Evolutionary conservation across 148 eudicot species (phyloP).

Genomic region (Vaccinium macrocarpon): DNA sequence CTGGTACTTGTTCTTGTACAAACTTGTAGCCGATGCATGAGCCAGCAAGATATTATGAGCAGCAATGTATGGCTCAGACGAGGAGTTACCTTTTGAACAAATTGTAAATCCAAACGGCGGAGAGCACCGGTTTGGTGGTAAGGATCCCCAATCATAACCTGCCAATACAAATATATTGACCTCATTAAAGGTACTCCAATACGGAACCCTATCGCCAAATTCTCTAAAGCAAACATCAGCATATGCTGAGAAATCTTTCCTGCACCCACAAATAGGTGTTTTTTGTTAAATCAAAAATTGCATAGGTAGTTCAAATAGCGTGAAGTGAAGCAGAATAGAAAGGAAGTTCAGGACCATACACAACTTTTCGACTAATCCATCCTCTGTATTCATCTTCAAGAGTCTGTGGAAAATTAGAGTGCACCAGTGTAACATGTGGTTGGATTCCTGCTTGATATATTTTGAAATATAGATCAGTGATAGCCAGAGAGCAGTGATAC

Average conservation of each 20-base stretch:
- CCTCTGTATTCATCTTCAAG: conserved; percentile 82
- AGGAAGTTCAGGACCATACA: conserved; percentile 31
- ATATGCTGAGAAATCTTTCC: conserved; percentile 56
- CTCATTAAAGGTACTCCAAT: conserved; percentile 66
- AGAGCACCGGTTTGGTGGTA: conserved; percentile 41
- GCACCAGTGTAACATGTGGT: conserved; percentile 65
- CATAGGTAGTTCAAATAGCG: not conserved
- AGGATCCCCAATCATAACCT: conserved; percentile 28
- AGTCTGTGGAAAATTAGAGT: conserved; percentile 52
- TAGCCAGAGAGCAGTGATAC: not conserved
- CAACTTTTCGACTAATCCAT: conserved; percentile 38
- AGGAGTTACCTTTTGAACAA: conserved; percentile 56
- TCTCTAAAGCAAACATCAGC: conserved; percentile 71
- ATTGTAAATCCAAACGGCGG: conserved; percentile 19
- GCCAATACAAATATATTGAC: conserved; percentile 22
- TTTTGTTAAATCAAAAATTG: not conserved
- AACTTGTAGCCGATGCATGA: conserved; percentile 47
- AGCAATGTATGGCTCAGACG: conserved; percentile 53
- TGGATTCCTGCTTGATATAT: conserved; percentile 48
- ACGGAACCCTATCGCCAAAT: conserved; percentile 56
- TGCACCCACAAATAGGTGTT: conserved; percentile 21
- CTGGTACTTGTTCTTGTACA: conserved; percentile 41
- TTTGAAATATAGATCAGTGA: not conserved
- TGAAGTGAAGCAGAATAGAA: not conserved
- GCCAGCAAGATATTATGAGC: conserved; percentile 53